phyloP scores from a whole-genome alignment of 139 green algal genomes.

The Chlorella vulgaris region DNA sequence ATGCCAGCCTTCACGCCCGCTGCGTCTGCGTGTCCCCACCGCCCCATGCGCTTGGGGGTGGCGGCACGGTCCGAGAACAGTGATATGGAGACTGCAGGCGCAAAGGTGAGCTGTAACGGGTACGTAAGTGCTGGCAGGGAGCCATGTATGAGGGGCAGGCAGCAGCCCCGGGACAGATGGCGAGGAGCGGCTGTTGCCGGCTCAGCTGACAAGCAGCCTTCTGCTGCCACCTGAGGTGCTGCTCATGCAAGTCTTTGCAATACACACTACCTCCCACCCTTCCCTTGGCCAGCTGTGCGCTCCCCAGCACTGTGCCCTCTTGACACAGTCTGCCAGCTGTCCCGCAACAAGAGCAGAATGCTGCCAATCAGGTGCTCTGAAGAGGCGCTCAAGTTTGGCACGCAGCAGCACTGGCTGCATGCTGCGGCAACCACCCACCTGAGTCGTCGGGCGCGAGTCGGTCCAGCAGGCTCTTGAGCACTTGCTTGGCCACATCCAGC shows the following conservation, averaged over 20 bases:
- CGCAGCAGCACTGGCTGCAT: not conserved
- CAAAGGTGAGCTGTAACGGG: not conserved
- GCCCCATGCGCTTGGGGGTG: conserved; percentile 23
- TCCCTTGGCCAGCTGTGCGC: too few relatives aligned
- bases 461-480: conserved; percentile 28
- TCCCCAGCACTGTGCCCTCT: too few relatives aligned
- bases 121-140: too few relatives aligned
- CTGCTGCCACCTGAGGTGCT: too few relatives aligned
- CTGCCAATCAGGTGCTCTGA: too few relatives aligned
- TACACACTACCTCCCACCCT: too few relatives aligned
- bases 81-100: conserved; percentile 10
- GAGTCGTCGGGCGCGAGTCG: conserved; percentile 7
- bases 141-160: not conserved
- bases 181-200: not conserved
- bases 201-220: too few relatives aligned
- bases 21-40: not conserved
- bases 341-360: too few relatives aligned
- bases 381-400: too few relatives aligned
- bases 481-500: conserved; percentile 42
- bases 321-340: too few relatives aligned
- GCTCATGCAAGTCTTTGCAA: too few relatives aligned
- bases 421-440: not conserved
- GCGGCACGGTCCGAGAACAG: conserved; percentile 15
- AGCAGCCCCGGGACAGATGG: not conserved
- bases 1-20: conserved; percentile 6